A percentile compares a stretch with the other conserved stretches of the same genome.
phyloP scores from a whole-genome alignment of 768 basidiomycete species.

The Amanita phalloides region DNA sequence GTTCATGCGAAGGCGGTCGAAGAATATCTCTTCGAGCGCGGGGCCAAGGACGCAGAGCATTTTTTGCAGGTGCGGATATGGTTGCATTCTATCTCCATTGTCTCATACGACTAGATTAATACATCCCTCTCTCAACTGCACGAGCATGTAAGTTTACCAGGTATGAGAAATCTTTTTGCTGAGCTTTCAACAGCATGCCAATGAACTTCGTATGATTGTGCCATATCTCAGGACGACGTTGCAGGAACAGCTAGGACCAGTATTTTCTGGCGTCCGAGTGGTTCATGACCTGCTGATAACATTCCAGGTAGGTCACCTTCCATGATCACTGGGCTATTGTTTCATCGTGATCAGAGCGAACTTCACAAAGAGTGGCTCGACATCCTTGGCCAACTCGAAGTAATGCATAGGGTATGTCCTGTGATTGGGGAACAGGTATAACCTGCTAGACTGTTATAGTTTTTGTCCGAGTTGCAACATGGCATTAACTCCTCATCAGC shows the following conservation, averaged over 20 bases:
- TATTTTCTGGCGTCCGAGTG: neutral
- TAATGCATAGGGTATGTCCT: neutral
- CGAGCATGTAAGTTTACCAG: neutral
- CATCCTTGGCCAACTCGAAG: neutral
- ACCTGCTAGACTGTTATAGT: slow-evolving; percentile 1
- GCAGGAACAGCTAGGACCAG: neutral
- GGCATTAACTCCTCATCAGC: neutral
- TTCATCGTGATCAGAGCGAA: neutral
- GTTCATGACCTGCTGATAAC: neutral
- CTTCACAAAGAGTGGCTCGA: neutral
- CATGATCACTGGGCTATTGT: neutral
- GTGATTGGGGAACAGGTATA: neutral
- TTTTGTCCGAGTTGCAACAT: slow-evolving; percentile 7
- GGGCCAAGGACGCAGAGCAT: neutral
- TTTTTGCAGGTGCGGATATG: neutral
- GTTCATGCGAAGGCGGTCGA: neutral
- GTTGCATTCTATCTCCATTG: neutral
- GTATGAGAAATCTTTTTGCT: neutral
- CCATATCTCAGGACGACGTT: neutral
- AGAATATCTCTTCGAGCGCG: neutral
- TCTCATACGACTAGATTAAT: neutral
- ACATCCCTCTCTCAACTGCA: neutral
- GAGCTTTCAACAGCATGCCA: neutral
- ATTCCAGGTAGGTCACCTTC: neutral
- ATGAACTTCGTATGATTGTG: neutral